A percentile compares a stretch with the other conserved stretches of the same genome.
phyloP scores from a whole-genome alignment of 176 grass and related monocot genomes.

The Musa acuminata region DNA sequence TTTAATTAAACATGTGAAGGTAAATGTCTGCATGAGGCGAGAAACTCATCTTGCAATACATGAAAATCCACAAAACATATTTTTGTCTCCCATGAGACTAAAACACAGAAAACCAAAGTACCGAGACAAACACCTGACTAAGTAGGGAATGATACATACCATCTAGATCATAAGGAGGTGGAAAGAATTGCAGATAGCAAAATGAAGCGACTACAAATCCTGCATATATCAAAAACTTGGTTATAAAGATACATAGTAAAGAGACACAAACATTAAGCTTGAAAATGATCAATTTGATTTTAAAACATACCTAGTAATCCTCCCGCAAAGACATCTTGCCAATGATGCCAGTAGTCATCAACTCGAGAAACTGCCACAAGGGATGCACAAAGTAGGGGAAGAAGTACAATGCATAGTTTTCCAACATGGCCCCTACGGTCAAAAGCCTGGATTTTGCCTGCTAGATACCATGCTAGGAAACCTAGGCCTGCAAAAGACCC shows the following conservation, averaged over 20 bases:
- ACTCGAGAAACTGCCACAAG: conserved; percentile 3
- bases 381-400: not conserved
- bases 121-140: not conserved
- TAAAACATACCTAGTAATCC: not conserved
- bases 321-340: conserved; percentile 5
- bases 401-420: not conserved
- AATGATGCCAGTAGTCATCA: conserved; percentile 6
- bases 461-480: conserved; percentile 1
- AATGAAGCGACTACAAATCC: conserved; percentile 1
- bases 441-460: not conserved
- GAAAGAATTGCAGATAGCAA: conserved; percentile 3
- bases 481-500: conserved; percentile 8
- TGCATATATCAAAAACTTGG: not conserved
- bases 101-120: not conserved
- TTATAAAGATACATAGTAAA: not conserved
- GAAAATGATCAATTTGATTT: not conserved
- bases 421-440: conserved; percentile 2
- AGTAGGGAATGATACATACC: not conserved
- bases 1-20: no score
- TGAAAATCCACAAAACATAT: not conserved
- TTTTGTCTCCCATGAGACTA: not conserved
- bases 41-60: no score
- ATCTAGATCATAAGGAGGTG: conserved; percentile 1
- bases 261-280: no score
- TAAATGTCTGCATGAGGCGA: no score